Evolutionary conservation across 768 basidiomycete species (phyloP).

Genomic region (Xanthoconium stramineum): DNA sequence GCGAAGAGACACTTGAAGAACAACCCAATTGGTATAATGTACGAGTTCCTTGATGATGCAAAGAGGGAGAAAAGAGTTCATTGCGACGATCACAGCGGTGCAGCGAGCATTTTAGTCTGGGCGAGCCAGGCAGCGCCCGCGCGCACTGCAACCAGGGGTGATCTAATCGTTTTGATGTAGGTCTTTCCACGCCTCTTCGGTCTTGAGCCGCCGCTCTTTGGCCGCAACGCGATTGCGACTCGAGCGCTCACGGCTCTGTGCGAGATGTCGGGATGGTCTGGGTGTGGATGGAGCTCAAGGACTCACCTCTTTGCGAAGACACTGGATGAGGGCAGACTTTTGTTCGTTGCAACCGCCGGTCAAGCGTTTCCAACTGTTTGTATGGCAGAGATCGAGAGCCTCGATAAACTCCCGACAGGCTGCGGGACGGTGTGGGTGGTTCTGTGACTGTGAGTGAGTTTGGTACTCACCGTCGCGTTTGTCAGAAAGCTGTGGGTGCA

Average conservation of each 20-base stretch:
- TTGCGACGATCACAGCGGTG: not conserved
- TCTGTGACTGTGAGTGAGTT: not conserved
- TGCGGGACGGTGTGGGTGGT: conserved; percentile 27
- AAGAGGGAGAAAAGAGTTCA: not conserved
- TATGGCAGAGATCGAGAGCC: conserved; percentile 71
- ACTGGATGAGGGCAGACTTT: conserved; percentile 66
- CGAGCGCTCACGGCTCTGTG: conserved; percentile 58
- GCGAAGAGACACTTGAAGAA: not conserved
- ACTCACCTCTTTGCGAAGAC: conserved; percentile 68
- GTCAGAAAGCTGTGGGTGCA: conserved; percentile 74
- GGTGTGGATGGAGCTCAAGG: not conserved
- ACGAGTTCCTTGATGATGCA: not conserved
- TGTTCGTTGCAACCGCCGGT: conserved; percentile 67
- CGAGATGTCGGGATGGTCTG: conserved; percentile 1
- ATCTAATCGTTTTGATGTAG: conserved; percentile 48
- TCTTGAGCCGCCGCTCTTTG: conserved; percentile 52
- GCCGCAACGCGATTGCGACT: conserved; percentile 57
- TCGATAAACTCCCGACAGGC: conserved; percentile 76
- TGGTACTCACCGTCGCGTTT: conserved; percentile 49
- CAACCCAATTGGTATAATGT: not conserved
- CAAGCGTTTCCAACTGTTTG: conserved; percentile 58
- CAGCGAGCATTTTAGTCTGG: not conserved
- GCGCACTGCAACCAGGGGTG: not conserved
- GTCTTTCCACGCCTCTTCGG: conserved; percentile 59
- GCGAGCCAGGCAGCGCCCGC: not conserved